A percentile compares a stretch with the other conserved stretches of the same genome.
phyloP scores from a whole-genome alignment of 805 yeast species.

The Metschnikowia drakensbergensis region DNA sequence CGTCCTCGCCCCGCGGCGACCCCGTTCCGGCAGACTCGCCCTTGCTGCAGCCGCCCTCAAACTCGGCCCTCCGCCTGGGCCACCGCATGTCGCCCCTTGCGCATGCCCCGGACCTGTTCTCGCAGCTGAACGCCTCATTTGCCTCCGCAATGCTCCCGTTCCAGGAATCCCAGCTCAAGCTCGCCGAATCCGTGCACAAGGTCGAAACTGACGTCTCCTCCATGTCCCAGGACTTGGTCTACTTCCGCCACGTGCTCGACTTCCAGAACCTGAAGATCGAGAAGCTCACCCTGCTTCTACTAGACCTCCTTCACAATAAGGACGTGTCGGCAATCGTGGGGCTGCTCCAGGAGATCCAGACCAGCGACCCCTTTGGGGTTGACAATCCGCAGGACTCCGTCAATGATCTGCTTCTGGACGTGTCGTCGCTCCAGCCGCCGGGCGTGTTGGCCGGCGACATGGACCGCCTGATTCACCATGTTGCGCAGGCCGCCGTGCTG shows the following conservation, averaged over 20 bases:
- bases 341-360: constrained; percentile 29
- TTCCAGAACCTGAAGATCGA: constrained; percentile 38
- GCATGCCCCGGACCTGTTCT: background rate
- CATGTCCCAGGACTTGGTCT: constrained; percentile 31
- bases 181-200: constrained; percentile 16
- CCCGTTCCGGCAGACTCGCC: constrained; percentile 9
- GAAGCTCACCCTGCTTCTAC: constrained; percentile 32
- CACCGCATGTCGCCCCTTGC: constrained; percentile 13
- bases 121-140: background rate
- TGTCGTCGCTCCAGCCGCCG: constrained; percentile 2
- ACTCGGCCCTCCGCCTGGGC: constrained; percentile 2
- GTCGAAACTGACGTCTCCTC: constrained; percentile 27
- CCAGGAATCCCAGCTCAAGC: constrained; percentile 13
- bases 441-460: constrained; percentile 29
- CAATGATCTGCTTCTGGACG: constrained; percentile 15
- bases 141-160: constrained; percentile 7
- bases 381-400: constrained; percentile 15
- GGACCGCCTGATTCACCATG: constrained; percentile 42
- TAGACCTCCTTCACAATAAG: constrained; percentile 31
- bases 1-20: constrained; percentile 11
- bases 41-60: background rate
- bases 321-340: constrained; percentile 23
- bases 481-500: constrained; percentile 38
- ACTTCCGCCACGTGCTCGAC: constrained; percentile 34
- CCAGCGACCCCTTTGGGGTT: constrained; percentile 17